Evolutionary conservation across 805 yeast genomes (phyloP).

Genomic region (Candida fluviatilis): DNA sequence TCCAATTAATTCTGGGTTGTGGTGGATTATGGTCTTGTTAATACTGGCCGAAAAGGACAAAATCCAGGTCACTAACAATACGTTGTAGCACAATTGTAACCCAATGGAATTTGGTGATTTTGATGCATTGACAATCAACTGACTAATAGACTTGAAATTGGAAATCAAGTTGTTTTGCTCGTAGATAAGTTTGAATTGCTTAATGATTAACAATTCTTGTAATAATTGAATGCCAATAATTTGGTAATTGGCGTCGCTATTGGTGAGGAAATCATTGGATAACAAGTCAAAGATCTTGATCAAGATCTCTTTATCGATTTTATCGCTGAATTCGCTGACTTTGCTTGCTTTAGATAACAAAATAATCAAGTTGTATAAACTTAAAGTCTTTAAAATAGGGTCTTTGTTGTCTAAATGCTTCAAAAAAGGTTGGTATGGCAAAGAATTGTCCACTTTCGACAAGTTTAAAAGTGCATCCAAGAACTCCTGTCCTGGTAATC

Average conservation of each 20-base stretch:
- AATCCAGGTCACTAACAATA: constrained; percentile 78
- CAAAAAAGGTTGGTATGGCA: constrained; percentile 52
- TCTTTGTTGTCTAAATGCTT: constrained; percentile 53
- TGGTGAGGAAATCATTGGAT: constrained; percentile 21
- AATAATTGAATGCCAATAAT: constrained; percentile 60
- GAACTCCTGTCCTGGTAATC: constrained; percentile 31
- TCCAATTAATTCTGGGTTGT: constrained; percentile 52
- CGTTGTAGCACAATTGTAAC: constrained; percentile 80
- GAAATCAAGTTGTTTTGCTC: constrained; percentile 31
- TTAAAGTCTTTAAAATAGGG: constrained; percentile 50
- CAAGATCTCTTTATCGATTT: constrained; percentile 35
- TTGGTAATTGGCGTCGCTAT: constrained; percentile 45
- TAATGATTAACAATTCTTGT: constrained; percentile 54
- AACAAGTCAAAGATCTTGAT: constrained; percentile 36
- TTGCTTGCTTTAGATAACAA: constrained; percentile 34
- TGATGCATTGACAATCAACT: constrained; percentile 26
- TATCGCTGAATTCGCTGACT: constrained; percentile 10
- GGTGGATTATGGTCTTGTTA: constrained; percentile 44
- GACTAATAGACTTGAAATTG: constrained; percentile 30
- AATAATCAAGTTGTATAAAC: constrained; percentile 50
- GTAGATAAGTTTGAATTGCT: constrained; percentile 50
- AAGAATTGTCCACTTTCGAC: constrained; percentile 35
- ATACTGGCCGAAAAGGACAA: constrained; percentile 65
- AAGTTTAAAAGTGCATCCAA: constrained; percentile 39
- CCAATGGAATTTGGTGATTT: constrained; percentile 40